Base-by-base conservation (phyloP, 371 early-diverging fungal genomes). In the Haplosporangium sp. region DNA sequence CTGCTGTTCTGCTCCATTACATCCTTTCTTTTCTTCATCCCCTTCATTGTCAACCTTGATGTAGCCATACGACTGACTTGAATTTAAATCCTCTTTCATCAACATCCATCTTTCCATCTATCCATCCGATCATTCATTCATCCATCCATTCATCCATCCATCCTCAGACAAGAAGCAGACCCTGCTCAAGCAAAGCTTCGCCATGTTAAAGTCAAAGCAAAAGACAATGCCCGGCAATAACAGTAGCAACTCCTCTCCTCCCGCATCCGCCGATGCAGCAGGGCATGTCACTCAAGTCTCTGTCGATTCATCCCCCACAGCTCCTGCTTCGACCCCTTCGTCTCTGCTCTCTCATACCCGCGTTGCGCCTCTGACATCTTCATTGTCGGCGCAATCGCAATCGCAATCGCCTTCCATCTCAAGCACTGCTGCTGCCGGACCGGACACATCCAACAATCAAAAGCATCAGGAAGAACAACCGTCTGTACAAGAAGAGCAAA, bases 141-240 rank as follows among this genome's bases (percentile, higher is more conserved):
- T n/a, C 56, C 38, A 13, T 37, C 40, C 18, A 6, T 40, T 38
- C 41, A 14, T 5, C 20, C 41, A 6, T 55, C 56, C 55, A 16
- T 38, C n/a, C 37, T 37, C 55, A 10, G 51, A 36, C n/a, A 59
- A 48, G 23, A 50, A 38, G 52, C 62, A 61, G 21, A 50, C 52
- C 38, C 38, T 40, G 18, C 21, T 60, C 48, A 47, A 42, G 6
- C 59, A 47, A 20, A 40, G 62, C 52, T 36, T 61, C 51, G 37
- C 52, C 51, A 36, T 61, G 29, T 52, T 52, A 13, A 61, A 51
- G 52, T 43, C 21, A n/a, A 58, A 58, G 45, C 23, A 42, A 18
- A 61, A 61, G 51, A 18, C 40, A 0, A 6, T 20, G 48, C 11
- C 48, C 16, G 9, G 14, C 48, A 48, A 16, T n/a, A n/a, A n/a